Conservation (phyloP, 169 alveolate genomes). For the Babesia bigemina region DNA sequence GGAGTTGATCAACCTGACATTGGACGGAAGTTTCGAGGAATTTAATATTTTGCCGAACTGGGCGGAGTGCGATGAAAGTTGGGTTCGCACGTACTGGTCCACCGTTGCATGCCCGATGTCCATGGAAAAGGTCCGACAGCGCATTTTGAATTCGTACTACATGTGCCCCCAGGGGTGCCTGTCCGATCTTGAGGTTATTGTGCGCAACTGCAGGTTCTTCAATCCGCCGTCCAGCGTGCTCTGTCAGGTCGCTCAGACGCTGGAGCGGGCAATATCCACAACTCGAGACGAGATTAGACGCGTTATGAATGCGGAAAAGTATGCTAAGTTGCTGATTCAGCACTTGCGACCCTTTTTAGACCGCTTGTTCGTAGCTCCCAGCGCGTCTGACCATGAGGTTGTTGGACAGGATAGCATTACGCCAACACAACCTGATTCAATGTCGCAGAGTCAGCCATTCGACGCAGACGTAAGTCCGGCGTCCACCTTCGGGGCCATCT, state of each 20-base stretch:
- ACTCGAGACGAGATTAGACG: constrained; percentile 3
- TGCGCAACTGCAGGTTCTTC: constrained; percentile 66
- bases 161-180: constrained; percentile 59
- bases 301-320: constrained; percentile 1
- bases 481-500: too few relatives aligned
- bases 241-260: constrained; percentile 20
- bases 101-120: constrained; percentile 68
- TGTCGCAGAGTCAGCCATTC: neutral
- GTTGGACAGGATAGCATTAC: neutral
- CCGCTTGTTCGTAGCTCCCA: neutral
- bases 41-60: constrained; percentile 24
- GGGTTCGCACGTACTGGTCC: constrained; percentile 70
- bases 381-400: neutral
- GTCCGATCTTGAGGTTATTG: constrained; percentile 56
- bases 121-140: constrained; percentile 49
- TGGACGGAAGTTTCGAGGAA: constrained; percentile 18
- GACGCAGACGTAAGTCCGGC: neutral
- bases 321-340: neutral
- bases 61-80: constrained; percentile 53
- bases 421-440: neutral
- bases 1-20: constrained; percentile 27
- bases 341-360: constrained; percentile 24
- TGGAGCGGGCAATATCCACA: constrained; percentile 5
- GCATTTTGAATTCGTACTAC: constrained; percentile 65
- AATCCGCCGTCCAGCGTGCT: constrained; percentile 48